Conservation (phyloP, 768 basidiomycete genomes). For the Tylopilus balloui region DNA sequence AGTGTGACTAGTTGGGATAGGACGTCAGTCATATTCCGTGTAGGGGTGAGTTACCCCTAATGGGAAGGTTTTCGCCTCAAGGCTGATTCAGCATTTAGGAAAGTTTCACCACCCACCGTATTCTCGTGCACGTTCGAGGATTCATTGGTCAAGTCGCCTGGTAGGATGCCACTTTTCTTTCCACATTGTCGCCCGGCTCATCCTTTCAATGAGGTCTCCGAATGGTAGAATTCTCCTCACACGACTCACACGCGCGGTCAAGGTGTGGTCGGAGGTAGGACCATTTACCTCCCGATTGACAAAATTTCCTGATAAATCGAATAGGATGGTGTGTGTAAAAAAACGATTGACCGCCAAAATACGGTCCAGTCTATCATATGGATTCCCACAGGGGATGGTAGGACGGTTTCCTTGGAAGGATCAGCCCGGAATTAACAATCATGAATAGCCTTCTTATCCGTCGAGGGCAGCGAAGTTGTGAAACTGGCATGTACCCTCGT, state of each 20-base stretch:
- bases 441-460: slow-evolving; percentile 45
- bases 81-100: slow-evolving; percentile 32
- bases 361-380: slow-evolving; percentile 49
- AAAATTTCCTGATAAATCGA: slow-evolving; percentile 5
- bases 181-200: slow-evolving; percentile 4
- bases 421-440: slow-evolving; percentile 12
- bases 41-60: slow-evolving; percentile 38
- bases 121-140: slow-evolving; percentile 47
- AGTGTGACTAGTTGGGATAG: slow-evolving; percentile 41
- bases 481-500: slow-evolving; percentile 36
- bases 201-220: slow-evolving; percentile 39
- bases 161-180: slow-evolving; percentile 21
- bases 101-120: slow-evolving; percentile 40
- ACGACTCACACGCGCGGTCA: slow-evolving; percentile 45
- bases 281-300: neutral
- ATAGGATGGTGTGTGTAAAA: slow-evolving; percentile 48
- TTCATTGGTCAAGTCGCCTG: slow-evolving; percentile 56
- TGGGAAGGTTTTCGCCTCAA: slow-evolving; percentile 5
- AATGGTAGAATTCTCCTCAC: slow-evolving; percentile 43
- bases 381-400: slow-evolving; percentile 48
- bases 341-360: slow-evolving; percentile 45
- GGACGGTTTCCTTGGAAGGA: slow-evolving; percentile 5
- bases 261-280: slow-evolving; percentile 49
- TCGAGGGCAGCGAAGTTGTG: slow-evolving; percentile 45
- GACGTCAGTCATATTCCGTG: slow-evolving; percentile 47